Conservation (phyloP, 306 rosid genomes). For the Trifolium pratense region DNA sequence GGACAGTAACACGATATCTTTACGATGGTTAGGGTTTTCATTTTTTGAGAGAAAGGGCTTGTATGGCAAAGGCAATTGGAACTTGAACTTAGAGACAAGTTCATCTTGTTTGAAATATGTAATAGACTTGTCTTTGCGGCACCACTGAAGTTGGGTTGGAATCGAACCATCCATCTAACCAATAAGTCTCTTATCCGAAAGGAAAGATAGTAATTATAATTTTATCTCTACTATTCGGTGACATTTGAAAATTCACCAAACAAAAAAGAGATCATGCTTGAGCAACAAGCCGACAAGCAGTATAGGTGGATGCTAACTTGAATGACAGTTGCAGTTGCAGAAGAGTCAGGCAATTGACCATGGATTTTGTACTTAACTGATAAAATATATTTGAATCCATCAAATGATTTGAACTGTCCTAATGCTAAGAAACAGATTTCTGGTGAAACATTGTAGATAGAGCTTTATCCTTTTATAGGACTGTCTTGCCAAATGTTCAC, state of each 20-base stretch:
- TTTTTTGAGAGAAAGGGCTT: neutral
- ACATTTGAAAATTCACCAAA: too few species aligned
- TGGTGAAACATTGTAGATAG: neutral
- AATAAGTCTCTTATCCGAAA: neutral
- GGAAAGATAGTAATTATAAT: neutral
- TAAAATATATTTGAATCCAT: neutral
- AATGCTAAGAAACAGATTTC: neutral
- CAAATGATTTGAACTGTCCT: neutral
- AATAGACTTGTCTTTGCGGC: neutral
- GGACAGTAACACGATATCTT: neutral
- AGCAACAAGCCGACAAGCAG: neutral
- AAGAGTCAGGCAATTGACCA: neutral
- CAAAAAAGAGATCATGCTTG: too few species aligned
- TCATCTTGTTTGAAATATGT: neutral
- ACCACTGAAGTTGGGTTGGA: neutral
- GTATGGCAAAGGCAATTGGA: neutral
- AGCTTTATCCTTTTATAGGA: conserved; percentile 8
- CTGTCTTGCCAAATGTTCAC: conserved; percentile 16
- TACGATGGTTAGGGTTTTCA: neutral
- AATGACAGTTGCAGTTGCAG: neutral
- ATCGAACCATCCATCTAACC: neutral
- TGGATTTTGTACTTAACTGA: neutral
- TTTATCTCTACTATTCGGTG: too few species aligned
- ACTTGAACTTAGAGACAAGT: neutral
- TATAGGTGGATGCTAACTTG: neutral